Percentiles rank a stretch among this genome's conserved stretches.
Conservation (phyloP, 495 filamentous ascomycete species). For the Penicillium robsamsonii region DNA sequence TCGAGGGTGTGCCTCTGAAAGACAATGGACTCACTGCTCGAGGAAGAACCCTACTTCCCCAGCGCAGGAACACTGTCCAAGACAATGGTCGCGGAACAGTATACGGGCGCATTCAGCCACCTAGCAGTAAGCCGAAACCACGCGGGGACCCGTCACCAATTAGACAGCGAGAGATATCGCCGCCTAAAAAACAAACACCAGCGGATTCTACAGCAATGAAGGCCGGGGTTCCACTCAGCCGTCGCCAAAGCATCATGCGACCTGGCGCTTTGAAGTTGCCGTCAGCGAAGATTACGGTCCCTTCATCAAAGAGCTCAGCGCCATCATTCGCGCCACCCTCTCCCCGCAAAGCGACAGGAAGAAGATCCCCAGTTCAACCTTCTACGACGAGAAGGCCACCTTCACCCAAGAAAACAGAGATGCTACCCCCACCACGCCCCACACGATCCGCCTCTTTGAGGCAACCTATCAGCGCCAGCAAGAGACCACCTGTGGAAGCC, state of each 20-base stretch:
- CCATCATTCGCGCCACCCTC: constrained; percentile 29
- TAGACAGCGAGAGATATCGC: constrained; percentile 12
- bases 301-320: constrained; percentile 21
- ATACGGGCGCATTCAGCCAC: constrained; percentile 16
- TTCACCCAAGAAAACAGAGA: constrained; percentile 40
- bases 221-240: constrained; percentile 13
- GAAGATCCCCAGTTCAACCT: constrained; percentile 15
- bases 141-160: constrained; percentile 22
- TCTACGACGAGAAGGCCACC: constrained; percentile 21
- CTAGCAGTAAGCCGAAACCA: constrained; percentile 10
- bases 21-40: constrained; percentile 18
- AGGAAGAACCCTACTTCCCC: constrained; percentile 27
- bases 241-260: constrained; percentile 38
- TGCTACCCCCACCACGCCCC: constrained; percentile 39
- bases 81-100: constrained; percentile 15
- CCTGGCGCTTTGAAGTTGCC: constrained; percentile 28
- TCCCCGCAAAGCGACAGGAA: constrained; percentile 28
- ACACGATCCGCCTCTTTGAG: constrained; percentile 42
- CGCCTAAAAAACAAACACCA: constrained; percentile 14
- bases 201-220: constrained; percentile 6
- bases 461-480: constrained; percentile 29
- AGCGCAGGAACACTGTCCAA: constrained; percentile 19
- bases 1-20: constrained; percentile 13
- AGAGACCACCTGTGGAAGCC: constrained; percentile 14
- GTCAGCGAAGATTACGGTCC: constrained; percentile 16